Evolutionary conservation across 23 red algal genomes (phyloP).

Genomic region (Pyropia haitanensis): DNA sequence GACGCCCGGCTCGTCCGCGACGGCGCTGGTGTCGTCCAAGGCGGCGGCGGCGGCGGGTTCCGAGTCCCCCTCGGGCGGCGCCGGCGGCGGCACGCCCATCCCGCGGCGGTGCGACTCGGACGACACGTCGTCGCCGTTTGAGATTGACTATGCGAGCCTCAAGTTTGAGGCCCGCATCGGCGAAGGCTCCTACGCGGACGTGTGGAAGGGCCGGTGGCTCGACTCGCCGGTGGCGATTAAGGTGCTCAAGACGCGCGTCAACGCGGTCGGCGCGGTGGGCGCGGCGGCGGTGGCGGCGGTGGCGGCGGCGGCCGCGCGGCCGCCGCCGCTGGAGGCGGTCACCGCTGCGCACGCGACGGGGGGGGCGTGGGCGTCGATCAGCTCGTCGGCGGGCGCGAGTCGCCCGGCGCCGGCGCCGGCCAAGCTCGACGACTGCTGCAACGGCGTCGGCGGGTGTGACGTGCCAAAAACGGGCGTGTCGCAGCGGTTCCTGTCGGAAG

Average conservation of each 20-base stretch:
- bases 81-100: too few relatives aligned
- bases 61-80: too few relatives aligned
- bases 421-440: neutral
- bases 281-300: neutral
- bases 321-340: too few relatives aligned
- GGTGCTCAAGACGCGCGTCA: conserved; percentile 59
- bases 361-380: conserved; percentile 10
- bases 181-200: conserved; percentile 78
- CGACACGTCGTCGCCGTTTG: conserved; percentile 32
- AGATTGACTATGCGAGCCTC: conserved; percentile 61
- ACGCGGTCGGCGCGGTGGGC: neutral
- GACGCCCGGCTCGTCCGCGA: too few relatives aligned
- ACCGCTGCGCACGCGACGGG: too few relatives aligned
- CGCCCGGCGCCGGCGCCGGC: neutral
- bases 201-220: conserved; percentile 92
- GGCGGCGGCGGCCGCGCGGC: too few relatives aligned
- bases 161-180: conserved; percentile 56
- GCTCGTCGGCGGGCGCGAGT: conserved; percentile 16
- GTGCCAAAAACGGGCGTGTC: conserved; percentile 23
- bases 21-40: too few relatives aligned
- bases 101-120: too few relatives aligned
- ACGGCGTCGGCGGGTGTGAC: conserved; percentile 8
- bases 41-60: too few relatives aligned
- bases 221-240: conserved; percentile 95
- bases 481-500: conserved; percentile 64